phyloP scores from a whole-genome alignment of 352 stramenopile species.

The Globisporangium megalacanthum region DNA sequence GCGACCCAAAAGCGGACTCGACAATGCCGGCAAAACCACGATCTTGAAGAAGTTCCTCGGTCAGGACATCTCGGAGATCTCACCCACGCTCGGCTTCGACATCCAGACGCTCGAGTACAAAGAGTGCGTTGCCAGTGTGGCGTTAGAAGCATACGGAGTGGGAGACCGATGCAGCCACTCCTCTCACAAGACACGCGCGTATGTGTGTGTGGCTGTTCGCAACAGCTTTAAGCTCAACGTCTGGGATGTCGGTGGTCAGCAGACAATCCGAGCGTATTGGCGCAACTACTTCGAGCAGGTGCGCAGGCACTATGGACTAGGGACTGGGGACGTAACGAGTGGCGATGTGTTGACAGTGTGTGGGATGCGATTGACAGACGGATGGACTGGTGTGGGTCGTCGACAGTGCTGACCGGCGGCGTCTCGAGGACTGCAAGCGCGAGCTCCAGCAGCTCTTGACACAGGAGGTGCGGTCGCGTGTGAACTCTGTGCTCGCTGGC shows the following conservation, averaged over 20 bases:
- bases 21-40: slow-evolving; percentile 99
- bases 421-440: slow-evolving; percentile 92
- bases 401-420: slow-evolving; percentile 92
- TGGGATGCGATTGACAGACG: slow-evolving; percentile 52
- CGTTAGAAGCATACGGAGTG: no score
- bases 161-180: no score
- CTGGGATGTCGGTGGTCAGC: slow-evolving; percentile 97
- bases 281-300: slow-evolving; percentile 97
- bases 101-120: slow-evolving; percentile 98
- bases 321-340: neutral
- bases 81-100: slow-evolving; percentile 98
- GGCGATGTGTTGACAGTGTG: neutral
- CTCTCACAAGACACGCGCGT: neutral
- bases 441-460: slow-evolving; percentile 88
- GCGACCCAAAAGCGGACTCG: slow-evolving; percentile 81
- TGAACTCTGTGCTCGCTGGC: no score
- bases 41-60: slow-evolving; percentile 98
- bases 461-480: slow-evolving; percentile 58
- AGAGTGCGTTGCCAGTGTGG: slow-evolving; percentile 31
- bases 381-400: slow-evolving; percentile 99
- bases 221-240: slow-evolving; percentile 73
- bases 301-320: neutral
- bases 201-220: neutral
- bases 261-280: slow-evolving; percentile 98
- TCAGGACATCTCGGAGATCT: slow-evolving; percentile 96